Conservation (phyloP, 495 filamentous ascomycete species). For the Penicillium bovifimosum region DNA sequence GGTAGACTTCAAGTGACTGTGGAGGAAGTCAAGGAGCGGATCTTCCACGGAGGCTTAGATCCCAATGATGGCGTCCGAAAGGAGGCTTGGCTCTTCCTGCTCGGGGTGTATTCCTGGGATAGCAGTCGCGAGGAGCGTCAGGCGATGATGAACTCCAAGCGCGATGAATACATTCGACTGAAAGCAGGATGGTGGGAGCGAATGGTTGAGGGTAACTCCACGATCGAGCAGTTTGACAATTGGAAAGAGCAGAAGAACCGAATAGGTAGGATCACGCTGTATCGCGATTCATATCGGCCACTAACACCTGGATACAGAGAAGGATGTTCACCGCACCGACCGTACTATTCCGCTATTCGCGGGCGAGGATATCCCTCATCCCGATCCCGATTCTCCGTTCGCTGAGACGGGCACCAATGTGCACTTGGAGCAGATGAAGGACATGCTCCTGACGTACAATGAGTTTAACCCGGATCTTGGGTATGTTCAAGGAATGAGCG, state of each 20-base stretch:
- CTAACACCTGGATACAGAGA: slow-evolving; percentile 55
- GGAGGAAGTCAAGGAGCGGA: slow-evolving; percentile 90
- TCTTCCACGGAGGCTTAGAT: slow-evolving; percentile 92
- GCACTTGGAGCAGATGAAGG: slow-evolving; percentile 96
- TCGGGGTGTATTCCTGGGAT: slow-evolving; percentile 89
- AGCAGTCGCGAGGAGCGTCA: slow-evolving; percentile 75
- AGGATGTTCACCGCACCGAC: slow-evolving; percentile 96
- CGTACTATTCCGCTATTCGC: slow-evolving; percentile 87
- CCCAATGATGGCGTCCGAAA: slow-evolving; percentile 87
- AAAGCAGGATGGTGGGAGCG: slow-evolving; percentile 97
- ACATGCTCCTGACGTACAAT: slow-evolving; percentile 97
- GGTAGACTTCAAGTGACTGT: slow-evolving; percentile 71
- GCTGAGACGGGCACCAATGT: slow-evolving; percentile 89
- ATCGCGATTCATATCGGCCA: not conserved
- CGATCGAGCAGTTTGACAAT: slow-evolving; percentile 76
- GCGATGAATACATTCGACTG: slow-evolving; percentile 89
- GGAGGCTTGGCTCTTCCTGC: slow-evolving; percentile 92
- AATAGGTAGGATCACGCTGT: slow-evolving; percentile 62
- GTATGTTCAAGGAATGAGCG: slow-evolving; percentile 98
- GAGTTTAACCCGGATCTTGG: slow-evolving; percentile 91
- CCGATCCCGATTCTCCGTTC: slow-evolving; percentile 94
- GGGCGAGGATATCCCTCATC: slow-evolving; percentile 96
- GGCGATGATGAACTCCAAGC: slow-evolving; percentile 72
- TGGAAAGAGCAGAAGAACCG: slow-evolving; percentile 92
- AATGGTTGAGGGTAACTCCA: slow-evolving; percentile 73